Conservation (phyloP, 208 protist species). For the Crithidia brevicula region DNA sequence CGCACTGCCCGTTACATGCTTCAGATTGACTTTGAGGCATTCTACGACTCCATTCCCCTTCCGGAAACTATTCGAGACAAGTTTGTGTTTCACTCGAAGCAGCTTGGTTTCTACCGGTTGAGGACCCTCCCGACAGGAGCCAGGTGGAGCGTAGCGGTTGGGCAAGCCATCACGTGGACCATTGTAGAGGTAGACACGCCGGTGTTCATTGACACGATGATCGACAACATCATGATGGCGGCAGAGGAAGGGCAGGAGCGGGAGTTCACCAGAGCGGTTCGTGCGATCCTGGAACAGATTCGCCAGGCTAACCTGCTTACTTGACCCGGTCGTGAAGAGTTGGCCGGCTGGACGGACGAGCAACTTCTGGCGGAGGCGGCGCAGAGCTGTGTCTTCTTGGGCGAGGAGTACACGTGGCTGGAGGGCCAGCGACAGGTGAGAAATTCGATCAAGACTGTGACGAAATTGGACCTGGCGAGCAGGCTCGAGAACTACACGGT, state of each 20-base stretch:
- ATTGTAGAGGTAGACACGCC: background rate
- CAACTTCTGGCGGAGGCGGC: background rate
- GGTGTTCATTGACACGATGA: background rate
- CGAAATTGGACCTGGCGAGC: constrained; percentile 4
- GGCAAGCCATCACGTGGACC: background rate
- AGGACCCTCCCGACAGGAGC: background rate
- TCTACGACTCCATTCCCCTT: constrained; percentile 1
- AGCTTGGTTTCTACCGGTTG: background rate
- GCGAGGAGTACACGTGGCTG: constrained; percentile 22
- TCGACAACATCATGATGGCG: background rate
- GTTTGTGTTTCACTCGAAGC: background rate
- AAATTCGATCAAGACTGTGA: constrained; percentile 20
- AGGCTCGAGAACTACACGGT: background rate
- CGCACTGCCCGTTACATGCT: background rate
- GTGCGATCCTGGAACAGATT: constrained; percentile 12
- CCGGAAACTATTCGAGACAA: background rate
- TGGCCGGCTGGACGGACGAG: constrained; percentile 9
- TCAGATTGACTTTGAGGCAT: background rate
- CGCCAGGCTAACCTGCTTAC: constrained; percentile 21
- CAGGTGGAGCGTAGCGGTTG: constrained; percentile 4
- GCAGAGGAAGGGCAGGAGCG: background rate
- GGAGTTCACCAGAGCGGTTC: background rate
- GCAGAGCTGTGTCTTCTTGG: constrained; percentile 8
- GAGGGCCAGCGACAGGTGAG: constrained; percentile 16
- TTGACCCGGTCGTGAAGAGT: constrained; percentile 7